Evolutionary conservation across 176 grass and related monocot genomes (phyloP), one percentile per base, ranked within the genome.

Genomic region (Phoenix roebelenii): DNA sequence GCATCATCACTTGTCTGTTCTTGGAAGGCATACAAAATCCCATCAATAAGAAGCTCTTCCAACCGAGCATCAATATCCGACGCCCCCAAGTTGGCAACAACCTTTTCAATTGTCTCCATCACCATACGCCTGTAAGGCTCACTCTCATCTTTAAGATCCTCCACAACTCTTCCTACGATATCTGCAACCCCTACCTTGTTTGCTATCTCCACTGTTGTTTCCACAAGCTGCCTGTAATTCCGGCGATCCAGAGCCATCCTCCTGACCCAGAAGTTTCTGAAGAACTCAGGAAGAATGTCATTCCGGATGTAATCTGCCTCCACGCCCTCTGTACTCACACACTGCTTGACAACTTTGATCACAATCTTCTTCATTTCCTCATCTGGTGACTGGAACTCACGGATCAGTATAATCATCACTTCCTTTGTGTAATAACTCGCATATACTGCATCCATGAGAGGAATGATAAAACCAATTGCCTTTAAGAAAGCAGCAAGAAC

Each of bases 361-460:
- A 98, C 93, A 71, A 98, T 98, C 76, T 92, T 98, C 60, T 98
- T 98, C 87, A 92, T 98, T 79, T 98, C 93, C 71, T 98, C 84
- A 71, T 98, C 93, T 73, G 93, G 93, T 39, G 93, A 98, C 67
- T 98, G 87, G 49, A 98, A 98, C 60, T 98, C 93, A 57, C 88
- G 81, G 60, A 98, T 98, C 15, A 98, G 76, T 52, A 98, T 77
- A 55, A 74, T 69, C 93, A 98, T 92, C 39, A 98, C 93, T 77
- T 88, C 93, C 55, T 92, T 91, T 15, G 93, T 98, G 71, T 98
- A 92, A 78, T 92, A 98, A 78, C 93, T 92, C 54, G 87, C 87
- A 79, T 98, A 92, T 19, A 98, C 70, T 23, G 87, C 84, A 76
- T 98, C 93, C 93, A 98, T 98, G 44, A 92, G 78, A 72, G 93